Percentiles rank a stretch among this genome's conserved stretches.
phyloP scores from a whole-genome alignment of 306 rosid species.

The Cucumis cinereus region DNA sequence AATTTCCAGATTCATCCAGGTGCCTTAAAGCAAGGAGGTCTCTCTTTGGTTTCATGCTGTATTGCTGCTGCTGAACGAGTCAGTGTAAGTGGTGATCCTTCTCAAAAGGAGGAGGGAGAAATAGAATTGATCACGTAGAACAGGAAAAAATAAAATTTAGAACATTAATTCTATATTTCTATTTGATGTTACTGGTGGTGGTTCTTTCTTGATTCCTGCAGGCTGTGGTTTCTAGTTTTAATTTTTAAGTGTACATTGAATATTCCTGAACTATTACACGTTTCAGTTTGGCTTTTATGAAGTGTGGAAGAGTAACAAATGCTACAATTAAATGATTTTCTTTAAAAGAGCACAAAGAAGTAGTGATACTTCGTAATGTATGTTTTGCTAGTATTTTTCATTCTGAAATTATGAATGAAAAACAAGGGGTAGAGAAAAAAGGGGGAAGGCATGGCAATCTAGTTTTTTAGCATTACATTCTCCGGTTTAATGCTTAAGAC shows the following conservation, averaged over 20 bases:
- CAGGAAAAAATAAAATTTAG: neutral
- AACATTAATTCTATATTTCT: neutral
- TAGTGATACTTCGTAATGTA: neutral
- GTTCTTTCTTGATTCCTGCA: neutral
- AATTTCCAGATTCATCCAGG: constrained; percentile 84
- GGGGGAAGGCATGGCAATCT: neutral
- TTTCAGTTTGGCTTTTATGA: neutral
- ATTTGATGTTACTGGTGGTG: neutral
- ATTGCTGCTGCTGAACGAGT: constrained; percentile 86
- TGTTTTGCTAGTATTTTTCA: neutral
- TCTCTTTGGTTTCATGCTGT: constrained; percentile 80
- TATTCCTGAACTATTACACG: neutral
- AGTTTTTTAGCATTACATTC: neutral
- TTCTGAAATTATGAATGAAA: neutral
- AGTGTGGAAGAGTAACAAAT: neutral
- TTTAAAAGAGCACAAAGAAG: neutral
- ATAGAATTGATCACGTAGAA: neutral
- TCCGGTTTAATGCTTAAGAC: neutral
- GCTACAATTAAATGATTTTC: neutral
- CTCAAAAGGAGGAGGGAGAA: neutral
- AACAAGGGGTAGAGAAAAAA: neutral
- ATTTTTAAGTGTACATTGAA: neutral
- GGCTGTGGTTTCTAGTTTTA: neutral
- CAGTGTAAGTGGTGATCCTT: constrained; percentile 44
- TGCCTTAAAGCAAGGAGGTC: constrained; percentile 75